Evolutionary conservation across 306 rosid genomes (phyloP), one percentile per base, ranked within the genome.

Genomic region (Crataegus laevigata): DNA sequence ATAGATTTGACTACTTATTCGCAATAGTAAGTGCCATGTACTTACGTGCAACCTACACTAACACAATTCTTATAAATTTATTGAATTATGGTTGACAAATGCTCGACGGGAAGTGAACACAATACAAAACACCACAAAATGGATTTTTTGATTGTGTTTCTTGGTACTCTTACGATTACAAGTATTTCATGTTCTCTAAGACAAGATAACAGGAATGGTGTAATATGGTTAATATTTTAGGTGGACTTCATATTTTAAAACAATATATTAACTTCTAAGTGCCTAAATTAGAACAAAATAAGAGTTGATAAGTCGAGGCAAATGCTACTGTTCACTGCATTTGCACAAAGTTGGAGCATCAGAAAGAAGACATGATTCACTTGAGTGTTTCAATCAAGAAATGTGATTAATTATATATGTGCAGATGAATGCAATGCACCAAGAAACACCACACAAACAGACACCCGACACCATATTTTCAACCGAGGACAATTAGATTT

Each of bases 381-480:
- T 30, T 0, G 29, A 65, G 25, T 19, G 69, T 65, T 65, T 10
- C 25, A 11, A 6, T 11, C 13, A 40, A 57, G 55, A 63, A 30
- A 63, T 63, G 68, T 63, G 68, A 18, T 60, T 30, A 63, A 15
- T 29, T 63, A 3, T 28, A 30, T 63, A 8, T 28, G 17, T 2
- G 61, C 61, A 52, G 70, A 57, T 30, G 26, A 71, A 77, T 76
- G 79, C 84, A 68, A 76, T 79, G 87, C 43, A 80, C 68, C 80
- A 62, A 68, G 66, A 52, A 80, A 80, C 84, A 80, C 28, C 2
- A 67, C 38, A 57, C 51, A 71, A 78, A 75, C 81, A 80, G 47
- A 65, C 76, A 81, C 85, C 76, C 72, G 85, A 86, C 87, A 83
- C 78, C 85, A 36, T 86, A 43, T 83, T 59, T 81, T 83, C 52